Base-by-base conservation (phyloP, 2,329 filamentous ascomycete species). In the Tolypocladium paradoxum region DNA sequence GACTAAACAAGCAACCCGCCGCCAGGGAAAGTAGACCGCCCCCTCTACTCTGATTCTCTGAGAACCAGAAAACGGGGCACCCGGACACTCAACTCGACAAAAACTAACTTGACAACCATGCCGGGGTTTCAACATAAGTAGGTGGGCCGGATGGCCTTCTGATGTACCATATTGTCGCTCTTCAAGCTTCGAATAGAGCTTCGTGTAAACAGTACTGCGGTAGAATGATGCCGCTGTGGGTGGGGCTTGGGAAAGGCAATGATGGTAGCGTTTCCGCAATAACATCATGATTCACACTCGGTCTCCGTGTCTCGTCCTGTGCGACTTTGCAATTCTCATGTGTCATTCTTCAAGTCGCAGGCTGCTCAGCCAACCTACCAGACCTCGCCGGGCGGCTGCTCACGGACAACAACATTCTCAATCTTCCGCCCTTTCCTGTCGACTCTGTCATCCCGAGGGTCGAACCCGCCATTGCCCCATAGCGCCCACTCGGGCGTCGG, bases 401-500 rank as follows among this genome's bases (percentile, higher is more conserved):
- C 63, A 11, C 65, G 62, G 22, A 66, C 54, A n/a, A 68, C 65
- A 20, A 61, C 65, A 49, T 60, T 62, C 57, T 76, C 77, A 56
- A 82, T 79, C 58, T 81, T 82, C 62, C 84, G 83, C 2, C 91
- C 90, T 72, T 96, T 96, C 60, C 86, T 81, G 68, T 92, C 88
- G 9, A 96, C 90, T 57, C 92, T 79, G 68, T 87, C 82, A 70
- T 97, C 93, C 49, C 88, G 78, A 0, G 92, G 92, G 71, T 97
- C 90, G 67, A 97, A 97, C 0, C 92, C 93, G 2, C 92, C 92
- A 59, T 91, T 88, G 0, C 92, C 93, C 90, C 90, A 97, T 20
- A 86, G 82, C 11, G 92, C 92, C 93, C 92, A 97, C 65, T 96
- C 90, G 1, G 90, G 88, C 37, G 90, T 97, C 60, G 87, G 79